Evolutionary conservation across 108 stramenopile species (phyloP).

Genomic region (Nitzschia putrida): DNA sequence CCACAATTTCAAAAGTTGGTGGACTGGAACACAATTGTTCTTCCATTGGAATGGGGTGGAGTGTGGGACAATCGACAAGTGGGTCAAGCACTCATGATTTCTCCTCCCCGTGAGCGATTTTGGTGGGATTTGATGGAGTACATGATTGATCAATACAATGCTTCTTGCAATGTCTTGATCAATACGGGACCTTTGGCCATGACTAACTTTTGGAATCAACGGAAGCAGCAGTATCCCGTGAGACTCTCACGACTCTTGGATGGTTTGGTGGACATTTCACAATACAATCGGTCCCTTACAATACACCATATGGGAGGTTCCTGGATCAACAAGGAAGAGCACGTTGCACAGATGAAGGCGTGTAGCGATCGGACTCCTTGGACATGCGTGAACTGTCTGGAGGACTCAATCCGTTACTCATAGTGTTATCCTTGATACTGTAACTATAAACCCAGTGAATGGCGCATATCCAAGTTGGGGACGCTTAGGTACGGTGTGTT

Average conservation of each 20-base stretch:
- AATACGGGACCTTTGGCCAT: conserved; percentile 2
- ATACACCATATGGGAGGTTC: conserved; percentile 10
- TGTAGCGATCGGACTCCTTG: not conserved
- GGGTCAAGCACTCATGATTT: conserved; percentile 7
- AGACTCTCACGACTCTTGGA: not conserved
- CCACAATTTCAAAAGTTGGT: not conserved
- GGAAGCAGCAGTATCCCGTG: not conserved
- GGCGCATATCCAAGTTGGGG: too few species aligned
- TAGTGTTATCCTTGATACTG: conserved; percentile 92
- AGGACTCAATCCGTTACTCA: conserved; percentile 35
- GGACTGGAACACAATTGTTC: not conserved
- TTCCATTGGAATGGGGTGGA: conserved; percentile 6
- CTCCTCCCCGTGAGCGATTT: conserved; percentile 3
- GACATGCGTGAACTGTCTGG: not conserved
- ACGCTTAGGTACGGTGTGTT: too few species aligned
- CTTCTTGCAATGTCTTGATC: not conserved
- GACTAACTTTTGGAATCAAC: conserved; percentile 3
- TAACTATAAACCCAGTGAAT: conserved; percentile 94
- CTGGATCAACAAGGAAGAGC: not conserved
- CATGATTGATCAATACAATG: conserved; percentile 5
- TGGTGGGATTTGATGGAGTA: conserved; percentile 16
- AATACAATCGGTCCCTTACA: conserved; percentile 6
- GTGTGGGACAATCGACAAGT: not conserved
- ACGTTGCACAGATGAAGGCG: not conserved
- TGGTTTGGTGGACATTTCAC: not conserved